Conservation (phyloP, 208 protist genomes). For the Wallacemonas collosoma region DNA sequence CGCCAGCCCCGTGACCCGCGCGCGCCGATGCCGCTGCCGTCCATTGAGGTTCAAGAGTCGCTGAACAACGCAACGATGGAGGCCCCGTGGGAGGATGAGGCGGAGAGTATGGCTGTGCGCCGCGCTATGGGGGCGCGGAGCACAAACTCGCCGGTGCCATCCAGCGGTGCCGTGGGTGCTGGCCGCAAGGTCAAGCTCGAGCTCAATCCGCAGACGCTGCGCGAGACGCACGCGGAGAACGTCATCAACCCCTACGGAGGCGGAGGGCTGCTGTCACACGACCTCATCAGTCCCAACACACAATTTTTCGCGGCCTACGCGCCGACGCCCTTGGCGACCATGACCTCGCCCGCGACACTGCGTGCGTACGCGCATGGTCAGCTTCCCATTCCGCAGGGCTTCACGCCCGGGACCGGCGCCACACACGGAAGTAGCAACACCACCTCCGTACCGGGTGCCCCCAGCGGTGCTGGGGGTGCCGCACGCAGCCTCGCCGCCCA, state of each 20-base stretch:
- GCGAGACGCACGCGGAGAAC: conserved; percentile 71
- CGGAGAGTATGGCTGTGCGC: conserved; percentile 9
- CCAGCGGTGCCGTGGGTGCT: neutral
- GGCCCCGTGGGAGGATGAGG: conserved; percentile 59
- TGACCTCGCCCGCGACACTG: conserved; percentile 76
- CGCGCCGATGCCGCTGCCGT: conserved; percentile 68
- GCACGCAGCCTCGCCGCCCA: conserved; percentile 64
- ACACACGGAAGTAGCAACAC: conserved; percentile 14
- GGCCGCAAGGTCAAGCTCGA: conserved; percentile 42
- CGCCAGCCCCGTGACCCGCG: conserved; percentile 69
- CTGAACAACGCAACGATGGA: conserved; percentile 49
- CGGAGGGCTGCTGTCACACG: conserved; percentile 45
- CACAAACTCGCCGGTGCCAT: neutral
- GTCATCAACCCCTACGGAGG: conserved; percentile 73
- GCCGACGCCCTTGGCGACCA: conserved; percentile 68
- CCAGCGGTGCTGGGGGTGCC: neutral
- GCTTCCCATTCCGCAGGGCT: conserved; percentile 34
- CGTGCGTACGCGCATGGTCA: conserved; percentile 78
- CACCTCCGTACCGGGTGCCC: conserved; percentile 4
- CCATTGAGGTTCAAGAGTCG: conserved; percentile 57
- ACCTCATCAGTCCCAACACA: conserved; percentile 77
- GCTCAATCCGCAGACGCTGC: conserved; percentile 70
- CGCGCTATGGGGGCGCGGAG: neutral
- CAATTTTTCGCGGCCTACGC: conserved; percentile 90
- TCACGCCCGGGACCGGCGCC: neutral